Percentiles rank a stretch among this genome's conserved stretches.
These are phyloP conservation scores for Haberlea rhodopensis DNA, from an alignment of 257 asterid species.

Conservation along the genomic window DNA sequence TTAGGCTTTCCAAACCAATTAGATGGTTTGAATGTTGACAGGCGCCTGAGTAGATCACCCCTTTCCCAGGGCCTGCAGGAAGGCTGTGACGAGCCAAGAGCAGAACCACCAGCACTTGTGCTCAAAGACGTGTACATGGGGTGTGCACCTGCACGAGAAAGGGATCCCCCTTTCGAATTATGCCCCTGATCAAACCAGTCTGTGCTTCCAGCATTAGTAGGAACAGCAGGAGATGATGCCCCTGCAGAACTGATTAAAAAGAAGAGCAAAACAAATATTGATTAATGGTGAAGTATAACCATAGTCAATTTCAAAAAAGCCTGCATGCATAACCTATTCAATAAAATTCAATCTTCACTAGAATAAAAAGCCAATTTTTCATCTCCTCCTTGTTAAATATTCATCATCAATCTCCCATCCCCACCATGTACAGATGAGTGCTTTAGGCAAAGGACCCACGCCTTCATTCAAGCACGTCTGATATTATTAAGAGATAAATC, in stretches of 20 bases:
- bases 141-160: slow-evolving; percentile 79
- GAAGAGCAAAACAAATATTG: slow-evolving; percentile 7
- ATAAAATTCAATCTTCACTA: slow-evolving; percentile 15
- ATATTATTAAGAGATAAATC: slow-evolving; percentile 12
- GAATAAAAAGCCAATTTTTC: slow-evolving; percentile 16
- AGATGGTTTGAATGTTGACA: slow-evolving; percentile 84
- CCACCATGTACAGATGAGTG: slow-evolving; percentile 2
- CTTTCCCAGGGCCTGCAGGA: slow-evolving; percentile 99
- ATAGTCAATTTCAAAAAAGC: slow-evolving; percentile 15
- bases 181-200: slow-evolving; percentile 80
- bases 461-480: not conserved
- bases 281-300: not conserved
- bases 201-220: slow-evolving; percentile 77
- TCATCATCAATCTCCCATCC: slow-evolving; percentile 19
- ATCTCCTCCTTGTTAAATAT: slow-evolving; percentile 13
- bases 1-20: slow-evolving; percentile 96
- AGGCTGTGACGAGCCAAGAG: slow-evolving; percentile 86
- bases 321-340: no score
- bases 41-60: slow-evolving; percentile 93
- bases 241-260: slow-evolving; percentile 75
- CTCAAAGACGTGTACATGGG: slow-evolving; percentile 72
- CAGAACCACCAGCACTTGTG: slow-evolving; percentile 90
- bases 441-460: slow-evolving; percentile 6
- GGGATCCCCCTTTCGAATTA: slow-evolving; percentile 78
- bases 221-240: slow-evolving; percentile 95